phyloP scores from a whole-genome alignment of 2,329 filamentous ascomycete genomes.

The Westerdykella aurantiaca region DNA sequence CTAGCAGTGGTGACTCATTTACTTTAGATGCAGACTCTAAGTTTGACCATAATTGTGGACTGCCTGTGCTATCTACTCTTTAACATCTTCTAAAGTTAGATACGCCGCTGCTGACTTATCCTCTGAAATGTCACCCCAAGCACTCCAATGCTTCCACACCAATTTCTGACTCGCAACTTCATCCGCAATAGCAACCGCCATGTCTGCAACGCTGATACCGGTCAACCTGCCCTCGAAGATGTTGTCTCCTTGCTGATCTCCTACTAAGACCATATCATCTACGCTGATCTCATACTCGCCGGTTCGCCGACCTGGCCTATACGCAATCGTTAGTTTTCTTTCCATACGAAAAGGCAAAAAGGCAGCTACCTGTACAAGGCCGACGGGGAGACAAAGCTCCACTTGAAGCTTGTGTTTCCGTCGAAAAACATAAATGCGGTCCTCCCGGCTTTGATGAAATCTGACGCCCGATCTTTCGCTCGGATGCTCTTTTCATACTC shows the following conservation, averaged over 20 bases:
- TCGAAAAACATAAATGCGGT: constrained; percentile 36
- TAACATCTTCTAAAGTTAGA: constrained; percentile 18
- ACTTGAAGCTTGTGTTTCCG: constrained; percentile 27
- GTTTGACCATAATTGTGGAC: not conserved
- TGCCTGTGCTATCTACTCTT: constrained; percentile 4
- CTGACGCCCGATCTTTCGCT: constrained; percentile 19
- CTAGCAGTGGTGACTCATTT: not conserved
- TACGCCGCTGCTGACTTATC: constrained; percentile 25
- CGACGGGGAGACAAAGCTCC: constrained; percentile 31
- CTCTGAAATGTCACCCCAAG: constrained; percentile 23
- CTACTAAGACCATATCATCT: constrained; percentile 28
- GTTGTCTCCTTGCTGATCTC: constrained; percentile 18
- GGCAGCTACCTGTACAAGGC: constrained; percentile 11
- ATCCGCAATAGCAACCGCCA: constrained; percentile 34
- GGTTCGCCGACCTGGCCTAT: constrained; percentile 28
- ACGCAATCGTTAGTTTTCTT: constrained; percentile 3
- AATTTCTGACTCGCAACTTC: constrained; percentile 25
- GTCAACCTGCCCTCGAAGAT: constrained; percentile 28
- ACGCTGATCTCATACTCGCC: constrained; percentile 29
- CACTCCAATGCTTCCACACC: constrained; percentile 30
- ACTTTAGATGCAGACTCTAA: not conserved
- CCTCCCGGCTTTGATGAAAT: constrained; percentile 31
- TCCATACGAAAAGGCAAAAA: too few relatives aligned
- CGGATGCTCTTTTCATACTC: constrained; percentile 22
- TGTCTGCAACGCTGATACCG: constrained; percentile 30